Evolutionary conservation across 2,329 filamentous ascomycete genomes (phyloP).

Genomic region (Colletotrichum nymphaeae): DNA sequence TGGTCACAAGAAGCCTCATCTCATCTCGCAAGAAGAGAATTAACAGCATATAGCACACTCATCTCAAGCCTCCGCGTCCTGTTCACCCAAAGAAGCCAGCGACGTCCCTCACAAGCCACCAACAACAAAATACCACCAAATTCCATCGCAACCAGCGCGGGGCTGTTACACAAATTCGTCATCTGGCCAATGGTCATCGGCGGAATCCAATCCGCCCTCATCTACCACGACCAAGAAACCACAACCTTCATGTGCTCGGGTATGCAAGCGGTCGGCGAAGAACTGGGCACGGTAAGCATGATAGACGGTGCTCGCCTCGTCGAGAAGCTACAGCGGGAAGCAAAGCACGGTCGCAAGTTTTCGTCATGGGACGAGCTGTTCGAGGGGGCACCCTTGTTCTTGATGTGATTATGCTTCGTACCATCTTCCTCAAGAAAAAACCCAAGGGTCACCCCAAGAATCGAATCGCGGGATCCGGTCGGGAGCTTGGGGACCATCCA

Average conservation of each 20-base stretch:
- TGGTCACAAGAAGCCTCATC: not conserved
- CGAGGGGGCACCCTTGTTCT: constrained; percentile 24
- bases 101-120: not conserved
- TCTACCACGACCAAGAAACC: not conserved
- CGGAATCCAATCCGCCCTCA: constrained; percentile 12
- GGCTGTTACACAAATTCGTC: constrained; percentile 14
- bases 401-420: constrained; percentile 4
- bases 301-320: constrained; percentile 25
- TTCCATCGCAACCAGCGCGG: not conserved
- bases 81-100: constrained; percentile 10
- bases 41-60: not conserved
- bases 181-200: constrained; percentile 18
- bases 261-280: constrained; percentile 15
- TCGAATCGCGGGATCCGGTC: not conserved
- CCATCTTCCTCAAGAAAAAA: not conserved
- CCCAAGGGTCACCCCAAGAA: not conserved
- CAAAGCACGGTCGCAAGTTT: not conserved
- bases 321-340: not conserved
- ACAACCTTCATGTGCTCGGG: not conserved
- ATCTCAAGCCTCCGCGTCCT: not conserved
- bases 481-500: not conserved
- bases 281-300: constrained; percentile 22
- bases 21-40: not conserved
- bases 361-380: constrained; percentile 7
- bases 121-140: not conserved